Evolutionary conservation across 129 eudicot genomes (phyloP), one percentile per base, ranked within the genome.

Genomic region (Escallonia rubra): DNA sequence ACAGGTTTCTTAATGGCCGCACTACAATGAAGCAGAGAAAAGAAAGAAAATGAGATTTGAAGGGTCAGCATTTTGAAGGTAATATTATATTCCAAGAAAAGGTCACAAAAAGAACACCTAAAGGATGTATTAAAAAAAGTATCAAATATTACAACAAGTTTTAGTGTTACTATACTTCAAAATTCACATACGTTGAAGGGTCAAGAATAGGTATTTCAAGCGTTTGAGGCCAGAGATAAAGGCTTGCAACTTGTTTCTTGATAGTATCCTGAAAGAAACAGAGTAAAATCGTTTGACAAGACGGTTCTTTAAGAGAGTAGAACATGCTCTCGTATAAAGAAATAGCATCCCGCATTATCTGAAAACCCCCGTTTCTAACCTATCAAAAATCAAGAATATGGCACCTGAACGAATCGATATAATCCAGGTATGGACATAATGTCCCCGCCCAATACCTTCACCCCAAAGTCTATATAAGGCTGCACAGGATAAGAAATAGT

Each of bases 361-460:
- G 34, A 23, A 23, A 41, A 42, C 47, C 49, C 5, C 10, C 45
- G 7, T 58, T 38, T 59, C 59, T 2, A 76, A 13, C 45, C 51
- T 7, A 43, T 47, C 43, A 11, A 67, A 38, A 66, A 54, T 54
- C 7, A 41, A 44, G 4, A 67, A 62, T 59, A 44, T 51, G 6
- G 23, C 70, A 88, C 98, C 98, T 91, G 98, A 61, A 84, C 79
- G 59, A 76, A 68, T 41, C 67, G 88, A 77, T 89, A 86, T 39
- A 93, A 71, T 57, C 98, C 96, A 65, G 98, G 98, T 41, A 93
- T 69, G 67, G 98, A 80, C 98, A 93, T 93, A 68, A 93, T 61
- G 69, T 93, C 96, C 0, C 90, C 91, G 41, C 98, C 98, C 44
- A 80, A 56, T 5, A 93, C 63, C 44, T 86, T 89, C 67, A 93